These are phyloP conservation scores for Aspergillus texensis DNA, from an alignment of 2,329 filamentous ascomycete genomes.

Conservation along the genomic window DNA sequence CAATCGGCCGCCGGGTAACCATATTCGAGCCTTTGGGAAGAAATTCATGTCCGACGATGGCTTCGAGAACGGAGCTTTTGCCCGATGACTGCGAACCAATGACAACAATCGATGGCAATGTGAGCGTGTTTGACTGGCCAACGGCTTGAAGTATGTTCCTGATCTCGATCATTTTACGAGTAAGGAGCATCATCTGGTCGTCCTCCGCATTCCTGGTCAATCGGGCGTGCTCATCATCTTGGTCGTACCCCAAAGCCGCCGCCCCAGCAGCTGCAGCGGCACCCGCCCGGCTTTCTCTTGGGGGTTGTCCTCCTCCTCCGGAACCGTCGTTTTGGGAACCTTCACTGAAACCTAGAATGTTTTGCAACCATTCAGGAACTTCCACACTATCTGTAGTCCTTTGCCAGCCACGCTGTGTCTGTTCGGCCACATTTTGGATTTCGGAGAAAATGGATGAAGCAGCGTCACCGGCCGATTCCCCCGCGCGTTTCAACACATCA, in stretches of 20 bases:
- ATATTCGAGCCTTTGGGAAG: constrained; percentile 98
- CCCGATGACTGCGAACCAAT: constrained; percentile 98
- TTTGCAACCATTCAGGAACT: constrained; percentile 77
- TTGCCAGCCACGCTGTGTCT: constrained; percentile 79
- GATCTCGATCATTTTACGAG: constrained; percentile 99
- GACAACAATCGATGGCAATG: constrained; percentile 95
- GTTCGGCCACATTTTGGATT: constrained; percentile 73
- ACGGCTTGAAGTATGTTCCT: constrained; percentile 87
- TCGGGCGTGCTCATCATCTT: constrained; percentile 62
- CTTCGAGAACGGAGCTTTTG: constrained; percentile 95
- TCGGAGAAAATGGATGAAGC: constrained; percentile 72
- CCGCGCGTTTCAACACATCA: constrained; percentile 74
- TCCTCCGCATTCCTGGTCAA: constrained; percentile 73
- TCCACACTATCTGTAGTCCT: constrained; percentile 78
- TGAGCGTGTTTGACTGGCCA: constrained; percentile 85
- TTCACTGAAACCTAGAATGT: constrained; percentile 66
- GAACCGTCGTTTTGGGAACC: constrained; percentile 54
- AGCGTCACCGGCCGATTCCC: constrained; percentile 69
- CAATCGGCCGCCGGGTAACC: constrained; percentile 94
- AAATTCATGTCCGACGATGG: constrained; percentile 97
- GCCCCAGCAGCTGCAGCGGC: constrained; percentile 65
- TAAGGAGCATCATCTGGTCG: constrained; percentile 99
- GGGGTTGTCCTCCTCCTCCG: constrained; percentile 47
- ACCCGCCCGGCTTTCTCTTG: constrained; percentile 58
- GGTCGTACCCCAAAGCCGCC: constrained; percentile 78